Base-by-base conservation (phyloP, 2,329 filamentous ascomycete genomes). In the Penicillium sp. region DNA sequence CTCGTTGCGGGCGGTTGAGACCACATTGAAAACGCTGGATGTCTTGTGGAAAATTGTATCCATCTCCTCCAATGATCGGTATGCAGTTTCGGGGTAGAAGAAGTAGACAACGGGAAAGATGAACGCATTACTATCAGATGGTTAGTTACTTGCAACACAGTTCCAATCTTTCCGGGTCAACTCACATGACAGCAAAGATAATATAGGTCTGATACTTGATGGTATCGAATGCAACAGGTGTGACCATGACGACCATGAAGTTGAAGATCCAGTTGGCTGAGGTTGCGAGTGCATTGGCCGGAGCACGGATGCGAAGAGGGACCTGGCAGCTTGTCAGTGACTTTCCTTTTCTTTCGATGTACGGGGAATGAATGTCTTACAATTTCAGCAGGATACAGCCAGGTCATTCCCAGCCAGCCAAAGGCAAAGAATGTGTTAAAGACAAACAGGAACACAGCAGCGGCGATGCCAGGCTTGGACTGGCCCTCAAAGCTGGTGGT, bases 171-270 rank as follows among this genome's bases (percentile, higher is more conserved):
- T 0, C 2, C 0, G 9, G 30, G 36, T 18, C 18, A 35, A 62
- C 70, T 59, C 65, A 74, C 69, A 74, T 82, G 30, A 78, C 78
- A 14, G 78, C 78, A 58, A 81, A 80, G 59, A 81, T 79, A 51
- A 81, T 78, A 64, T 82, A 83, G 1, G 80, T 82, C 52, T 74
- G 68, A 62, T 80, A 83, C 1, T 72, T 69, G 56, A 83, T 83
- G 41, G 76, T 79, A 4, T 74, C 70, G 59, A 86, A 82, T 7
- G 83, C 80, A 2, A 82, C 77, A 0, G 84, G 84, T 0, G 84
- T 85, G 42, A 87, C 80, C 79, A 85, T 84, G 40, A 87, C 84
- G 35, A 87, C 81, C 62, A 86, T 72, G 68, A 86, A 86, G 67
- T 84, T 84, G 68, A 80, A 80, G 14, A 80, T 70, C 61, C 61